Base-by-base conservation (phyloP, 768 basidiomycete genomes). In the Kwoniella europaea region DNA sequence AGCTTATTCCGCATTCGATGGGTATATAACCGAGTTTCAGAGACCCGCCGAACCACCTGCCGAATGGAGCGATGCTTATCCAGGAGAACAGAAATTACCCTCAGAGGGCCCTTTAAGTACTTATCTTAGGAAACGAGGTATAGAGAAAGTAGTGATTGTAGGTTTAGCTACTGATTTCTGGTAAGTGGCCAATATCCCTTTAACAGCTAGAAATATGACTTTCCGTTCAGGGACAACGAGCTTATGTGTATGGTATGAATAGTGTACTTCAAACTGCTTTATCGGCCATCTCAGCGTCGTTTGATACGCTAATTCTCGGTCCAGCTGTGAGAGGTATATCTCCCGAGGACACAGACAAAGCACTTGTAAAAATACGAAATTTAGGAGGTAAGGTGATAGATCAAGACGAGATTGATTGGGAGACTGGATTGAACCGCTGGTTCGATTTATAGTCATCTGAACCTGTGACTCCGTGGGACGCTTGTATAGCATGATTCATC, bases 131-230 rank as follows among this genome's bases (percentile, higher is more conserved):
- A 82, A 82, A 55, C 82, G 85, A 53, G 84, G 79, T 0, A 86
- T 91, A 12, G 87, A 87, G 15, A 87, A 89, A 66, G 83, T 93
- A 18, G 89, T 88, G 65, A 81, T 92, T 46, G 87, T 87, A 1
- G 85, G 85, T 0, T 83, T 94, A 43, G 92, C 92, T 20, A 89
- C 91, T 2, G 92, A 93, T 76, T 92, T 88, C 79, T 94, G 92
- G 80, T 79, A 41, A n/a, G 76, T 76, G 35, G 1, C 35, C 66
- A 15, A 60, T 53, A 29, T 46, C 29, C 3, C 64, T 18, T 43
- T 0, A 20, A 22, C 42, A 53, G 41, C 24, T 62, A 42, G 60
- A 18, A 15, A 18, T n/a, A 10, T 18, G 46, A 54, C 50, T 7
- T 13, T 16, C 5, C 22, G 55, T 0, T 20, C 24, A 13, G 24